Conservation (phyloP, 257 asterid species). For the Penstemon barbatus region DNA sequence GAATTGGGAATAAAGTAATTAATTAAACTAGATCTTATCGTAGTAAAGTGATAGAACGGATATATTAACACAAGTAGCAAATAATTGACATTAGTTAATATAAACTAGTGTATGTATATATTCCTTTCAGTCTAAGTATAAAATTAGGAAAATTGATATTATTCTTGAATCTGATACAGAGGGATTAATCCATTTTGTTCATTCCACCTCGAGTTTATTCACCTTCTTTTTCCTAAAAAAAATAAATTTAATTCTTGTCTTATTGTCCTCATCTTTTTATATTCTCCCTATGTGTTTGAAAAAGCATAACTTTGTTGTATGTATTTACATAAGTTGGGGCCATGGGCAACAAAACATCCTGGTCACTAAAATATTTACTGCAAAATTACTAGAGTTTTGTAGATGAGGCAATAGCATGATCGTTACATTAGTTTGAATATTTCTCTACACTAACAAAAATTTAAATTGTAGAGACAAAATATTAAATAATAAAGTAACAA, state of each 20-base stretch:
- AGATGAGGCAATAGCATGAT: too few relatives aligned
- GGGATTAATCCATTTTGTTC: neutral
- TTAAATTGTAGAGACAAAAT: too few relatives aligned
- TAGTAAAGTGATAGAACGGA: neutral
- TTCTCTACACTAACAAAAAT: too few relatives aligned
- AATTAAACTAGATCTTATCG: neutral
- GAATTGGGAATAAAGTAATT: neutral
- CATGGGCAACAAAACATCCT: too few relatives aligned
- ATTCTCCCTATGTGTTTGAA: too few relatives aligned
- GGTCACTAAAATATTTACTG: too few relatives aligned
- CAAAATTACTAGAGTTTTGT: too few relatives aligned
- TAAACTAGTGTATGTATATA: neutral
- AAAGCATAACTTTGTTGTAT: too few relatives aligned
- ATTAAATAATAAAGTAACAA: too few relatives aligned
- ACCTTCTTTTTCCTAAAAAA: neutral
- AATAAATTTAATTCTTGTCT: neutral
- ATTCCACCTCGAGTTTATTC: neutral
- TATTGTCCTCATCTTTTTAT: neutral
- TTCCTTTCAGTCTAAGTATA: neutral
- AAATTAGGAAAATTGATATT: neutral
- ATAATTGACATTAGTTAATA: neutral
- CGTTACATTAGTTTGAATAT: too few relatives aligned
- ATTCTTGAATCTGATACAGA: neutral
- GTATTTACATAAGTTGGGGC: too few relatives aligned
- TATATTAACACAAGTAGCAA: neutral